A percentile compares a stretch with the other conserved stretches of the same genome.
These are phyloP conservation scores for Pseudogymnoascus sp. DNA, from an alignment of 2,329 filamentous ascomycete genomes.

Conservation along the genomic window DNA sequence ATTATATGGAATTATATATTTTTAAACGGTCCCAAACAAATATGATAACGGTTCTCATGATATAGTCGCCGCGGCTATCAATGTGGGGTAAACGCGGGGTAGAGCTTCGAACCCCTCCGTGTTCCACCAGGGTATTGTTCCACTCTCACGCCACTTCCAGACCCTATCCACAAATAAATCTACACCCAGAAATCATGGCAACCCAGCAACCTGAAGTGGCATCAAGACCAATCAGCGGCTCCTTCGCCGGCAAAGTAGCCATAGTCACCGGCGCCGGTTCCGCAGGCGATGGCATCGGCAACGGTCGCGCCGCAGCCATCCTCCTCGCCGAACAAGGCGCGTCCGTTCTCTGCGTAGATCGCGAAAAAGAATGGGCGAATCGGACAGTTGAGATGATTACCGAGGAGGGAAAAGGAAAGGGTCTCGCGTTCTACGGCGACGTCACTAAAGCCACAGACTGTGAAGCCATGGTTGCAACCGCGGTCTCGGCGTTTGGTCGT, in stretches of 20 bases:
- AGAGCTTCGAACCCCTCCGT: background rate
- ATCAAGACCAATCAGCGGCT: conserved; percentile 25
- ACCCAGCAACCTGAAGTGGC: background rate
- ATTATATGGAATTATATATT: background rate
- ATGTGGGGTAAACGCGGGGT: conserved; percentile 4
- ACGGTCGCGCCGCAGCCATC: conserved; percentile 50
- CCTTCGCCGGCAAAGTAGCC: conserved; percentile 38
- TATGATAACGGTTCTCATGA: background rate
- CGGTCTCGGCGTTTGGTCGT: conserved; percentile 43
- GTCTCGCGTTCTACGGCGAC: conserved; percentile 41
- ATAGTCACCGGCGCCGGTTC: conserved; percentile 54
- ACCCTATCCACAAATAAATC: background rate
- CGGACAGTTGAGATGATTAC: conserved; percentile 42
- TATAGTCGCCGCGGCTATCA: background rate
- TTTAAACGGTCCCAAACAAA: background rate
- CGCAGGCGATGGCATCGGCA: conserved; percentile 49
- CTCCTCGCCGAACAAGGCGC: conserved; percentile 52
- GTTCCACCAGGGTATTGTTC: background rate
- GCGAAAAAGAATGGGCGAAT: conserved; percentile 37
- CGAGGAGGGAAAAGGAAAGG: conserved; percentile 33
- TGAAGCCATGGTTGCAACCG: conserved; percentile 27
- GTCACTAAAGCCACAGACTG: conserved; percentile 44
- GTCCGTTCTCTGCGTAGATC: conserved; percentile 50
- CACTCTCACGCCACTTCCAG: background rate
- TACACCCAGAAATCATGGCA: background rate